Evolutionary conservation across 2,329 filamentous ascomycete genomes (phyloP), one percentile per base, ranked within the genome.

Genomic region (Ciborinia camelliae): DNA sequence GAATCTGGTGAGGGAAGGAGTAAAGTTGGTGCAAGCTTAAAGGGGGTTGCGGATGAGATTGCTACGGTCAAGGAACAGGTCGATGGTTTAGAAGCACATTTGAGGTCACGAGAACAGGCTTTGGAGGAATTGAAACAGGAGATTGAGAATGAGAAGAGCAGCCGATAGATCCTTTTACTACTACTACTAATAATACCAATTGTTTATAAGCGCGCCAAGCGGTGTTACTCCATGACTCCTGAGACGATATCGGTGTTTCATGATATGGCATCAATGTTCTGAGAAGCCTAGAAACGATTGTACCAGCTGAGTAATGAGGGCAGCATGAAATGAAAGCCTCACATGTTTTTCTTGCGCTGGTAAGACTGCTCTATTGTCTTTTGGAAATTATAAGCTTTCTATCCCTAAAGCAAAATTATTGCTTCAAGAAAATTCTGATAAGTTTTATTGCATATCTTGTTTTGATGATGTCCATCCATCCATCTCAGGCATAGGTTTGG

Each of bases 51-150:
- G 65, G 93, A 96, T 45, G 95, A 99, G 78, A 84, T 99, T 75
- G 85, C 90, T 72, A 90, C 91, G 53, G 91, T 99, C n/a, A 89
- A 86, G 73, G 94, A 98, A 78, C 94, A 99, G 81, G 88, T 99
- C 2, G 92, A 97, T 70, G 92, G 93, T 0, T 77, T 99, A 70
- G 92, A 96, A 80, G 79, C 82, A 67, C 95, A 99, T 81, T 79
- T 97, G 73, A 83, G 86, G 73, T 87, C 87, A 70, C 83, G 95
- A 67, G 86, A 94, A 77, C 85, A 88, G 69, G 85, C 88, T 37
- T 79, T 99, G 72, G 86, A 90, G 55, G 89, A 91, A 76, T 75
- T 98, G 75, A 85, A 86, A 77, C 82, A 86, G 74, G 88, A 97
- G 79, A 90, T 98, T 77, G 92, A 97, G 73, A 89, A 91, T 28